Base-by-base conservation (phyloP, 441 rosid genomes). In the Pelargonium myrrhifolium region DNA sequence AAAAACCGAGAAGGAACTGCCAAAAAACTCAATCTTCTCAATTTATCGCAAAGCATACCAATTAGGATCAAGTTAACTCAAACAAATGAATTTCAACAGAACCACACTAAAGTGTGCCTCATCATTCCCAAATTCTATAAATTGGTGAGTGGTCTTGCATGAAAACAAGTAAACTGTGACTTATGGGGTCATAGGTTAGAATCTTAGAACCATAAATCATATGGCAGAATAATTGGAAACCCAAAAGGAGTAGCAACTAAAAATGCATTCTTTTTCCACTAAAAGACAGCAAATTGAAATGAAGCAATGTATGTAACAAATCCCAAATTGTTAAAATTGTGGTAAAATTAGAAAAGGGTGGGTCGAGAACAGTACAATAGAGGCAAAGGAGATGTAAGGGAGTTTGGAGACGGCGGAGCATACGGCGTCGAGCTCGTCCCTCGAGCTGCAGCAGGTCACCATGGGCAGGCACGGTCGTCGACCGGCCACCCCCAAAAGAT, bases 381-480 rank as follows among this genome's bases (percentile, higher is more conserved):
- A 72, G 45, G 85, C 72, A 20, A 87, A 77, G 26, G 89, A 86
- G 68, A 93, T 83, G 84, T 55, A 82, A 68, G 90, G 84, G 78
- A 90, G 94, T 47, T 77, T 78, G 20, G 97, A 78, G 63, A 90
- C 86, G 26, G 86, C 81, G 66, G 85, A 87, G 75, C 86, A 90
- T 68, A 92, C 87, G 10, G 94, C 86, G 67, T 90, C 96, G 12
- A 90, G 97, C 79, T 86, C 93, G 74, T 93, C 97, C 3, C 96
- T 87, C 10, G 94, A 86, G 84, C 85, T 87, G 79, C 97, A 93
- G 77, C 91, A 90, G 1, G 89, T 85, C 40, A 87, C 86, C 78
- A 89, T 78, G 5, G 97, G 96, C 62, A 89, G 84, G 64, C 86
- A 84, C 49, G 77, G 78, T 67, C 86, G 94, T 61, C 87, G 86